Base-by-base conservation (phyloP, 148 eudicot genomes). In the Heliosperma pusillum region DNA sequence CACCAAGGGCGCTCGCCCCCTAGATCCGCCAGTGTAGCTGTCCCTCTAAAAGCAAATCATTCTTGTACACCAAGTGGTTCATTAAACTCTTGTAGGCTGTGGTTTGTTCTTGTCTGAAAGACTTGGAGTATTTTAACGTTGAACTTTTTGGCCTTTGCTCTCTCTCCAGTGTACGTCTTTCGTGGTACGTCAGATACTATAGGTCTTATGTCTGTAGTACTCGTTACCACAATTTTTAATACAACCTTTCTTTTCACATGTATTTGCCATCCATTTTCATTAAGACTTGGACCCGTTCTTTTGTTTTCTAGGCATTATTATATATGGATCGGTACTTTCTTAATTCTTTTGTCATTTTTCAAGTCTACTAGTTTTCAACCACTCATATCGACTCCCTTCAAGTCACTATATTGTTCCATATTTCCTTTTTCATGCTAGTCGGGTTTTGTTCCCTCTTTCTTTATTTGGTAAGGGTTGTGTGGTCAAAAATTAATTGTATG, bases 131-230 rank as follows among this genome's bases (percentile, higher is more conserved):
- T 26, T 66, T 19, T 45, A 69, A 58, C 61, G 50, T 30, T 68
- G 10, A 26, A 56, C 33, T 2, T 21, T 79, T 74, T 79, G 82
- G 74, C 78, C 70, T 69, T 74, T 69, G 77, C 60, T 74, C 73
- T 68, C 67, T 22, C 69, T 79, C 65, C 73, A 50, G 10, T 74
- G 82, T 73, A 79, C 71, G 60, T 27, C 7, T 47, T 47, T 45
- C 53, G 7, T 79, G 78, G 70, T 77, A 74, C 61, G 69, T 79
- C 82, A 79, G 33, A 63, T n/a, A 45, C 22, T 2, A 20, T 53
- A 16, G 29, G 45, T 70, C 61, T 21, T 79, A 15, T 79, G 61
- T 79, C 21, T 69, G 59, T 50, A 9, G 29, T 26, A 47, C 30
- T 73, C 30, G 19, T 17, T 3, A n/a, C 22, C 67, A n/a, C 5